Evolutionary conservation across 2,329 filamentous ascomycete species (phyloP).

Genomic region (Exophiala xenobiotica): DNA sequence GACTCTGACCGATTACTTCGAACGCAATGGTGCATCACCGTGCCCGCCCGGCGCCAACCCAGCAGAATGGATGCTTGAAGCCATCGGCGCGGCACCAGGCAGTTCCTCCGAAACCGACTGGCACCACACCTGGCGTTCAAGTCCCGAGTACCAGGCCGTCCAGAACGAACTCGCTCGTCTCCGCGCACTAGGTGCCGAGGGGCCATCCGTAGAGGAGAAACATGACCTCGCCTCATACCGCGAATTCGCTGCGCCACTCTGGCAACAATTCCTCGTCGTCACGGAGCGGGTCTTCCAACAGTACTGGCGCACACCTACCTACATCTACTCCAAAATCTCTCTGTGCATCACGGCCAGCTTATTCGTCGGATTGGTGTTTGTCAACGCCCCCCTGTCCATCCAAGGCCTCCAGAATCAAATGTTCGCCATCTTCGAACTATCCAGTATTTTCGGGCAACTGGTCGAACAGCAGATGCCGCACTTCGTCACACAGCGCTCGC

Average conservation of each 20-base stretch:
- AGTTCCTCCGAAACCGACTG: slow-evolving; percentile 61
- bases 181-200: neutral
- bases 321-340: slow-evolving; percentile 67
- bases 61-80: slow-evolving; percentile 56
- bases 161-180: slow-evolving; percentile 60
- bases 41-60: slow-evolving; percentile 72
- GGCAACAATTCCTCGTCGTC: slow-evolving; percentile 64
- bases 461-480: slow-evolving; percentile 55
- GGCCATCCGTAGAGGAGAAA: slow-evolving; percentile 40
- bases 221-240: slow-evolving; percentile 33
- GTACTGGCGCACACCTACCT: slow-evolving; percentile 70
- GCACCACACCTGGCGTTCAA: slow-evolving; percentile 60
- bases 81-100: slow-evolving; percentile 56
- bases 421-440: slow-evolving; percentile 30
- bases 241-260: slow-evolving; percentile 75
- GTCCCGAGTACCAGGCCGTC: slow-evolving; percentile 53
- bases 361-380: slow-evolving; percentile 29
- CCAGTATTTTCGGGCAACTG: slow-evolving; percentile 23
- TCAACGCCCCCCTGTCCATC: slow-evolving; percentile 9
- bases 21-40: slow-evolving; percentile 63
- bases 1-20: slow-evolving; percentile 71
- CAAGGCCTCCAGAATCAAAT: slow-evolving; percentile 32
- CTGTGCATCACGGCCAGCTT: slow-evolving; percentile 32
- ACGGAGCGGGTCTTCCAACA: slow-evolving; percentile 67
- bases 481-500: slow-evolving; percentile 56